Conservation (phyloP, 139 green algal genomes). For the Mesostigma viride region DNA sequence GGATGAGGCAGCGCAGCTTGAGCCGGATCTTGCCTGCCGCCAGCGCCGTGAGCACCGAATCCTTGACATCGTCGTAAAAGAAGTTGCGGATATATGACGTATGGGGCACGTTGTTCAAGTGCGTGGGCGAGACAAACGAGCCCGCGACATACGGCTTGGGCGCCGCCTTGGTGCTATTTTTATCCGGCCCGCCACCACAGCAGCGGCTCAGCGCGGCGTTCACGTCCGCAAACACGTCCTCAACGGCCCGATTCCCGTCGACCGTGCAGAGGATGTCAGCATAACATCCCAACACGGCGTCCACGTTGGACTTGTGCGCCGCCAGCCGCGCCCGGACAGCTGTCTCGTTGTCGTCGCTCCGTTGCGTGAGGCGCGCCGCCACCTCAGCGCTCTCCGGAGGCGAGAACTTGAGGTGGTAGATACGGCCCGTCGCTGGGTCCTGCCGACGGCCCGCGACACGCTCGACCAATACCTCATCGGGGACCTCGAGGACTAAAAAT, state of each 20-base stretch:
- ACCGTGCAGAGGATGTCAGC: slow-evolving; percentile 9
- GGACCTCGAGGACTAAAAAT: slow-evolving; percentile 88
- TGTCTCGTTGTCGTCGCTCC: slow-evolving; percentile 92
- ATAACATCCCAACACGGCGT: slow-evolving; percentile 10
- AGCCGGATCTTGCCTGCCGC: background rate
- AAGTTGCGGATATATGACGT: no score
- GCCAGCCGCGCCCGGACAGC: slow-evolving; percentile 23
- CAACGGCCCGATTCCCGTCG: slow-evolving; percentile 16
- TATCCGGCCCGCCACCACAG: no score
- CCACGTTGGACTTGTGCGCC: slow-evolving; percentile 28
- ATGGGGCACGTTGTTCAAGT: no score
- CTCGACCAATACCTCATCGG: slow-evolving; percentile 83
- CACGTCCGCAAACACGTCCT: slow-evolving; percentile 24
- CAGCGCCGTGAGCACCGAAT: no score
- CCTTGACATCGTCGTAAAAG: no score
- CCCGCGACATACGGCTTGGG: no score
- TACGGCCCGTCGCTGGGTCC: slow-evolving; percentile 86
- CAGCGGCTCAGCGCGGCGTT: slow-evolving; percentile 1
- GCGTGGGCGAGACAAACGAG: no score
- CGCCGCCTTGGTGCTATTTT: no score
- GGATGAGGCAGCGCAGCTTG: slow-evolving; percentile 15
- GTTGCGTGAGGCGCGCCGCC: slow-evolving; percentile 36
- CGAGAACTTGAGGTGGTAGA: slow-evolving; percentile 85
- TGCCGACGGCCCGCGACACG: slow-evolving; percentile 79
- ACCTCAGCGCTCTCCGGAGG: slow-evolving; percentile 60